phyloP scores from a whole-genome alignment of 2,329 filamentous ascomycete species.

The Colletotrichum lindemuthianum region DNA sequence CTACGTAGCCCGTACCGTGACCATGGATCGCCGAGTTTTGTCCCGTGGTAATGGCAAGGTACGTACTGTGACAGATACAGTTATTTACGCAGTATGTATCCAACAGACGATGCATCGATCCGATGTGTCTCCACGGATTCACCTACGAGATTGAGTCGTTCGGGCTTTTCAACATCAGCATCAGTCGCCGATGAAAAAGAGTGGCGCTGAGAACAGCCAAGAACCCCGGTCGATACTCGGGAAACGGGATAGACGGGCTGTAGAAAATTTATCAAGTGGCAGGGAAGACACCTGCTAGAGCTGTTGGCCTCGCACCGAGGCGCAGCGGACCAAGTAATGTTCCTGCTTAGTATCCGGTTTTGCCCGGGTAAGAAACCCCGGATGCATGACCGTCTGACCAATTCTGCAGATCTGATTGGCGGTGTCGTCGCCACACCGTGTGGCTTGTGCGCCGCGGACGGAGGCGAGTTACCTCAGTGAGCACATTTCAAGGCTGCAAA shows the following conservation, averaged over 20 bases:
- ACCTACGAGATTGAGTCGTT: slow-evolving; percentile 12
- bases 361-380: slow-evolving; percentile 31
- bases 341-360: slow-evolving; percentile 35
- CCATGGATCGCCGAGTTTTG: slow-evolving; percentile 20
- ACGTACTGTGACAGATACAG: slow-evolving; percentile 3
- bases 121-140: not conserved
- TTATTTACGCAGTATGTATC: not conserved
- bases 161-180: slow-evolving; percentile 26
- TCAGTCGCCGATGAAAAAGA: slow-evolving; percentile 19
- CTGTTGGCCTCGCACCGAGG: slow-evolving; percentile 1
- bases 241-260: slow-evolving; percentile 14
- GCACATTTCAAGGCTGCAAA: slow-evolving; percentile 41
- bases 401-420: slow-evolving; percentile 50
- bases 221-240: slow-evolving; percentile 17
- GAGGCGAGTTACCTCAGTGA: slow-evolving; percentile 36
- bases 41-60: slow-evolving; percentile 12
- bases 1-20: not conserved
- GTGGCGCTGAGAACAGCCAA: slow-evolving; percentile 5
- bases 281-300: slow-evolving; percentile 16
- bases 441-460: slow-evolving; percentile 42
- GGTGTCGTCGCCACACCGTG: slow-evolving; percentile 40
- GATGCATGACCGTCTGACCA: slow-evolving; percentile 31
- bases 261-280: slow-evolving; percentile 12
- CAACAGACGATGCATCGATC: not conserved
- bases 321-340: slow-evolving; percentile 32